Evolutionary conservation across 1,284 basidiomycete genomes (phyloP).

Genomic region (Ceratobasidium sp.): DNA sequence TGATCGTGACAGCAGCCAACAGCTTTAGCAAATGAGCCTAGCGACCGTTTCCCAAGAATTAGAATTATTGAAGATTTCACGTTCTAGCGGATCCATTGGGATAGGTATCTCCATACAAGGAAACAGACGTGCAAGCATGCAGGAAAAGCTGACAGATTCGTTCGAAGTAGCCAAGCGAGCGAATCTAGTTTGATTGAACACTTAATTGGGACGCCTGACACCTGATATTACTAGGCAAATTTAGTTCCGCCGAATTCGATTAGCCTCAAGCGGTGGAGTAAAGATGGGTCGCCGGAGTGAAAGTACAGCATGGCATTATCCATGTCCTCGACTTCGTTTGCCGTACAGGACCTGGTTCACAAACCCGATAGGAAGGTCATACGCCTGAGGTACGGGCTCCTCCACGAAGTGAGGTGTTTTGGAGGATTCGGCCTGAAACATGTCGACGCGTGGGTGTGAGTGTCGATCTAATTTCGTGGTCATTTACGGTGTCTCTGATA

Average conservation of each 20-base stretch:
- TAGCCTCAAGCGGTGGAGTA: slow-evolving; percentile 4
- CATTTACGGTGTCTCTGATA: slow-evolving; percentile 43
- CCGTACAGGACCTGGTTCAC: slow-evolving; percentile 75
- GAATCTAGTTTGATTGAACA: not conserved
- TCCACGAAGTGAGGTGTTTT: slow-evolving; percentile 52
- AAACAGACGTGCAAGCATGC: too few species aligned
- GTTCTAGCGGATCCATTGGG: too few species aligned
- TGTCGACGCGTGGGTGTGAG: slow-evolving; percentile 41
- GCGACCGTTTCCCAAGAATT: too few species aligned
- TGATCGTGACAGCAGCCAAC: not conserved
- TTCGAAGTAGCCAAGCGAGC: too few species aligned
- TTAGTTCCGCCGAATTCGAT: slow-evolving; percentile 31
- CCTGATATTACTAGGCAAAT: too few species aligned
- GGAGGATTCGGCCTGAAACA: slow-evolving; percentile 56
- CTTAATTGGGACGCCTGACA: not conserved
- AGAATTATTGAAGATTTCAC: too few species aligned
- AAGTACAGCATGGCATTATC: not conserved
- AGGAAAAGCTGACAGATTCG: too few species aligned
- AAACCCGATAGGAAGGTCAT: slow-evolving; percentile 82
- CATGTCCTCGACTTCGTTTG: slow-evolving; percentile 16
- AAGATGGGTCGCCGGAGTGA: slow-evolving; percentile 14
- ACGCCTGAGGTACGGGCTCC: slow-evolving; percentile 65
- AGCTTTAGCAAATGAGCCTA: not conserved
- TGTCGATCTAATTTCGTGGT: slow-evolving; percentile 31
- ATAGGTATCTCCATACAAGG: too few species aligned